These are phyloP conservation scores for Chaetomium sp. DNA, from an alignment of 2,329 filamentous ascomycete species.

Conservation along the genomic window DNA sequence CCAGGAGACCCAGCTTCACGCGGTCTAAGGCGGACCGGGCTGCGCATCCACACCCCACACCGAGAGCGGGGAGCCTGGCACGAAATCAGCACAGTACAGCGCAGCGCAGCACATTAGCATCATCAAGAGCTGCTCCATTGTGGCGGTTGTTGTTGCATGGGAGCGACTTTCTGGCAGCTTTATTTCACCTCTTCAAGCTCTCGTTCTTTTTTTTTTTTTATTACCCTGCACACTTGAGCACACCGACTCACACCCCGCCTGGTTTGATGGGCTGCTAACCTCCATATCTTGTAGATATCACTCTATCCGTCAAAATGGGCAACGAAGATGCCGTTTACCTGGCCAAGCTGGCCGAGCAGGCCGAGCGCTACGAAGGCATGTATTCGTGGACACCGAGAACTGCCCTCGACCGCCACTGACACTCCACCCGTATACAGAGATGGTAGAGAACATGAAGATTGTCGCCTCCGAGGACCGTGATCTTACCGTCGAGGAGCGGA, in stretches of 20 bases:
- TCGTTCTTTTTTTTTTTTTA: constrained; percentile 11
- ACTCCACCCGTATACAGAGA: constrained; percentile 62
- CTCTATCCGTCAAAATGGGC: constrained; percentile 70
- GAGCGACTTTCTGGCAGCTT: constrained; percentile 7
- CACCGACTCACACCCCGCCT: constrained; percentile 27
- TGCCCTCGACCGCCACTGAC: constrained; percentile 25
- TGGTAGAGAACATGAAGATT: constrained; percentile 99
- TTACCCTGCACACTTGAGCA: constrained; percentile 19
- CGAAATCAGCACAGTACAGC: constrained; percentile 36
- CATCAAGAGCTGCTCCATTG: constrained; percentile 17
- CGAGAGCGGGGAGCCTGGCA: constrained; percentile 39
- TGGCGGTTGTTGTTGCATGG: constrained; percentile 8
- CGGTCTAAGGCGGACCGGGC: constrained; percentile 30
- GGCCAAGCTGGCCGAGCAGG: constrained; percentile 99
- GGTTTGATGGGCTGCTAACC: constrained; percentile 34
- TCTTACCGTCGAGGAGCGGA: constrained; percentile 91
- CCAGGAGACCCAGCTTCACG: constrained; percentile 19
- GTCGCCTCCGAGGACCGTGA: constrained; percentile 86
- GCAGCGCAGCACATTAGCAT: constrained; percentile 36
- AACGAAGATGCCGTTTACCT: constrained; percentile 99
- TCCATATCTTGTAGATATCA: constrained; percentile 24
- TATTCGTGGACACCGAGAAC: constrained; percentile 31
- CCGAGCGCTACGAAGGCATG: constrained; percentile 99
- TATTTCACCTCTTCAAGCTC: constrained; percentile 4
- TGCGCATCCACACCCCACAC: constrained; percentile 39